Evolutionary conservation across 2,329 filamentous ascomycete species (phyloP), one percentile per base, ranked within the genome.

Genomic region (Fonsecaea nubica): DNA sequence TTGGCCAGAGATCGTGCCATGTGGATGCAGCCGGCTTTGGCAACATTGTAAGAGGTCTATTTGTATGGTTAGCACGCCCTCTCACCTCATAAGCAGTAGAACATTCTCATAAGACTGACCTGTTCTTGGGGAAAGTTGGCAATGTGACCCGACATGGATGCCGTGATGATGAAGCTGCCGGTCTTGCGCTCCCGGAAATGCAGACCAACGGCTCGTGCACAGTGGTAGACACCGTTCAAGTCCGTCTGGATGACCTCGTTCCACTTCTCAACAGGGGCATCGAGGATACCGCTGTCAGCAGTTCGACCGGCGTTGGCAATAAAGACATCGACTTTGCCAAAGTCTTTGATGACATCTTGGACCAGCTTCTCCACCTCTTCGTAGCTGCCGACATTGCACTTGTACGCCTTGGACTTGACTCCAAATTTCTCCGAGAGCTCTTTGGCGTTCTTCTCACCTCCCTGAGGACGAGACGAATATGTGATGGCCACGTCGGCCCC

Each of bases 221-320:
- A 96, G 85, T 93, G 87, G 80, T 92, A 92, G 33, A 86, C 88
- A 12, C 93, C 93, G n/a, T 89, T 95, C 72, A 96, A 84, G 79
- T 97, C 96, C 75, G 94, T 89, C 74, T 90, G 86, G 78, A 96
- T 85, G 83, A 96, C 92, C 78, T 88, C 86, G 76, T 93, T 88
- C 76, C 88, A 87, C 76, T 92, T 90, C 75, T 89, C 84, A 25
- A 90, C 87, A 30, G 87, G 85, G 75, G 87, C 87, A 69, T 92
- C 90, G 57, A 92, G 82, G 75, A 92, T 84, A 65, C 89, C 90
- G 63, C 80, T 81, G 80, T 89, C 85, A 72, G 90, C 89, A 5
- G 90, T 91, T 68, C 87, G 86, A 64, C 90, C 90, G 21, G 90
- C 89, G 77, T 90, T 90, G 78, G 87, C 87, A 71, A 90, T 85